Evolutionary conservation across 208 protist species (phyloP), one percentile per base, ranked within the genome.

Genomic region (Acanthamoeba triangularis): DNA sequence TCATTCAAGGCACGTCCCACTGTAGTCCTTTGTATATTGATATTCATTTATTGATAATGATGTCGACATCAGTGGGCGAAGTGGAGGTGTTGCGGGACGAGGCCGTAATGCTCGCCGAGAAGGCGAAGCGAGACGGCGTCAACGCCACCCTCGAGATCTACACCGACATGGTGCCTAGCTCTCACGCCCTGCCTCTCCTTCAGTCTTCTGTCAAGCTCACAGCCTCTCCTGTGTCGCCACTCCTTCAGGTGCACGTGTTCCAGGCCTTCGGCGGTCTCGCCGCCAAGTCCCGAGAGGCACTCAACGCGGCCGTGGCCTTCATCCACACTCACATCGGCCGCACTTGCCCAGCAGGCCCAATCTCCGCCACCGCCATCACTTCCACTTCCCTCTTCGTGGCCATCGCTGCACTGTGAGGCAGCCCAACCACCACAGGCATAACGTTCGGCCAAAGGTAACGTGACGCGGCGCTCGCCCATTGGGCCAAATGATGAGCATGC

Each of bases 11-110:
- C 28, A 78, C 10, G 28, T 20, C n/a, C 7, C 33, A 11, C 49
- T 54, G 37, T 18, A 37, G 13, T 20, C 44, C 0, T 54, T 49
- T 61, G 3, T 30, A 52, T 72, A 23, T 69, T 69, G 1, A 25
- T 65, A 28, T 44, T 33, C 16, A 65, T 72, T 90, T 52, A n/a
- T 72, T 10, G 1, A 10, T 44, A 3, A 78, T 18, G 11, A 44
- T 23, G 3, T 23, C 33, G 63, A 3, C 25, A 2, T 5, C 49
- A 94, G 90, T 54, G 47, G 90, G 90, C n/a, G 90, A 84, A 23
- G 65, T 94, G 20, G 90, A 94, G 52, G 67, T 94, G 74, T n/a
- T 94, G 69, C 59, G 37, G 25, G 90, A 94, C 67, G 90, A 94
- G 30, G 90, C 35, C 0, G 47, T 94, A 28, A 13, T 61, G 20